phyloP scores from a whole-genome alignment of 2,329 filamentous ascomycete genomes.

The Claviceps sp. region DNA sequence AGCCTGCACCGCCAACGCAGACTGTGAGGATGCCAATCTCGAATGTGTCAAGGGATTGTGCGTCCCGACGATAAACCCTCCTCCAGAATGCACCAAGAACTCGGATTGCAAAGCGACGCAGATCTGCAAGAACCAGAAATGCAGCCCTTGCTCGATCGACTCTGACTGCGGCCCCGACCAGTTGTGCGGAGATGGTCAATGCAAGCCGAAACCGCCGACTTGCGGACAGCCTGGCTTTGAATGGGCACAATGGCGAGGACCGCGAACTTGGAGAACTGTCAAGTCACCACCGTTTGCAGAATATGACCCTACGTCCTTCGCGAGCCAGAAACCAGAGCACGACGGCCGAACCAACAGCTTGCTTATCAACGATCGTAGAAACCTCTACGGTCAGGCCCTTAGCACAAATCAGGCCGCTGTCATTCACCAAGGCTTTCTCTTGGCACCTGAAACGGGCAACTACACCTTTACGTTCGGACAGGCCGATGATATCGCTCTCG shows the following conservation, averaged over 20 bases:
- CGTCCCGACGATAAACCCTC: slow-evolving; percentile 1
- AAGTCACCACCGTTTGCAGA: slow-evolving; percentile 8
- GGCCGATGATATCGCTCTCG: slow-evolving; percentile 7
- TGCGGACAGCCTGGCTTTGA: slow-evolving; percentile 8
- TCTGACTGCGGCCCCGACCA: slow-evolving; percentile 3
- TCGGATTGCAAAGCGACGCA: slow-evolving; percentile 5
- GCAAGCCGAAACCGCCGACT: slow-evolving; percentile 6
- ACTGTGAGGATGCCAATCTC: slow-evolving; percentile 2
- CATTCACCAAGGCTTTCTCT: slow-evolving; percentile 7
- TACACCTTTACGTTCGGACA: slow-evolving; percentile 8
- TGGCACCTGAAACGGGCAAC: slow-evolving; percentile 7
- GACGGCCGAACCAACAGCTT: slow-evolving; percentile 6
- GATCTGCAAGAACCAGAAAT: slow-evolving; percentile 6
- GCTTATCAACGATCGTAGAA: slow-evolving; percentile 1
- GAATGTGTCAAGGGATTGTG: slow-evolving; percentile 5
- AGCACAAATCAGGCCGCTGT: slow-evolving; percentile 5
- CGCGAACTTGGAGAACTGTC: slow-evolving; percentile 4
- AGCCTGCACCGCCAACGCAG: slow-evolving; percentile 2
- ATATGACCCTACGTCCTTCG: slow-evolving; percentile 5
- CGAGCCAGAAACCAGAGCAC: slow-evolving; percentile 3
- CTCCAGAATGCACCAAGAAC: slow-evolving; percentile 7
- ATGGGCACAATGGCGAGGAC: slow-evolving; percentile 8
- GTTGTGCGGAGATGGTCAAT: slow-evolving; percentile 4
- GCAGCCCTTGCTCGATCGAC: slow-evolving; percentile 4
- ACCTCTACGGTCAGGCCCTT: slow-evolving; percentile 5